Conservation (phyloP, 2,329 filamentous ascomycete species). For the Botrytis byssoidea region DNA sequence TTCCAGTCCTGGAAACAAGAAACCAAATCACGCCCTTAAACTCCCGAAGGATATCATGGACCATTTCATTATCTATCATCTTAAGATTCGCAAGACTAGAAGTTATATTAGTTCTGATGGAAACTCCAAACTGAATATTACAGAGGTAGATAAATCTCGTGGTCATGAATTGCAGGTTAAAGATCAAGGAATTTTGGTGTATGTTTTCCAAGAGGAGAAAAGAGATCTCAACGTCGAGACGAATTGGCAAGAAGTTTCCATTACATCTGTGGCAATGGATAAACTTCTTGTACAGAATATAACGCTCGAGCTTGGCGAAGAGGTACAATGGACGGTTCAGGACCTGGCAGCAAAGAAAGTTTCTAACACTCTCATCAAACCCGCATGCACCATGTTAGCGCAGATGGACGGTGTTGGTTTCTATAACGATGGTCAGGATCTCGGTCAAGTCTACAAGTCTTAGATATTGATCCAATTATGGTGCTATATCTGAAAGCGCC, state of each 20-base stretch:
- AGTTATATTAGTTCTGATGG: conserved; percentile 20
- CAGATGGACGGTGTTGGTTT: conserved; percentile 33
- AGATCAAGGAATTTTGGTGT: conserved; percentile 14
- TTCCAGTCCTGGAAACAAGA: conserved; percentile 14
- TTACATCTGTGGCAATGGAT: conserved; percentile 25
- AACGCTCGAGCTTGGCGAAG: conserved; percentile 30
- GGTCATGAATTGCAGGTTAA: conserved; percentile 10
- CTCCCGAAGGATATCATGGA: conserved; percentile 8
- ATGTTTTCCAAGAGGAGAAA: conserved; percentile 15
- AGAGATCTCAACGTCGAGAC: not conserved
- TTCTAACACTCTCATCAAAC: conserved; percentile 21
- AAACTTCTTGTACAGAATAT: conserved; percentile 26
- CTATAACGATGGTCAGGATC: conserved; percentile 28
- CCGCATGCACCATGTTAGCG: conserved; percentile 29
- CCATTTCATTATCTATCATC: not conserved
- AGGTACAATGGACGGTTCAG: conserved; percentile 26
- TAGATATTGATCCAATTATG: not conserved
- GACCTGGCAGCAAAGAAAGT: conserved; percentile 16
- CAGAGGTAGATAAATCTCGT: conserved; percentile 22
- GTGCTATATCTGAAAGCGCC: not conserved
- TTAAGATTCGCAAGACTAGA: conserved; percentile 21
- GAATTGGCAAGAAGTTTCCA: conserved; percentile 30
- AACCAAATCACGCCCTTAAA: conserved; percentile 20
- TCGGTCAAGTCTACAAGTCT: conserved; percentile 16
- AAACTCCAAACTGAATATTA: conserved; percentile 23